These are phyloP conservation scores for Zygnema cylindricum DNA, from an alignment of 139 green algal genomes.

Conservation along the genomic window DNA sequence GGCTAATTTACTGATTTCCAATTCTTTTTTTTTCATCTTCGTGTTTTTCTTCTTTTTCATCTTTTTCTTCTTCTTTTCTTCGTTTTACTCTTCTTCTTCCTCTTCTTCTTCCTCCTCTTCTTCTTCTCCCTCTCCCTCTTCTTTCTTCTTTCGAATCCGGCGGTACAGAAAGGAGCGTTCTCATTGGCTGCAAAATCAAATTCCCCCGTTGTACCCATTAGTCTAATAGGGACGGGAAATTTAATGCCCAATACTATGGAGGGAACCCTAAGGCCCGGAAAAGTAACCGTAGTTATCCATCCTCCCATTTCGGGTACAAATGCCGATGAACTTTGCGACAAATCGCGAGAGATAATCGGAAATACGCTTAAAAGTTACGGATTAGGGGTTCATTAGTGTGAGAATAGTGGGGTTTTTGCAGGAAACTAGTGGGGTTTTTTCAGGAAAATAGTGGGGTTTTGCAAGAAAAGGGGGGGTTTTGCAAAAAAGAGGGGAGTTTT, in stretches of 20 bases:
- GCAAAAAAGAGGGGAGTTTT: too few species aligned
- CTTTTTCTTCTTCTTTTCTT: not conserved
- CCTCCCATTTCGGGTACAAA: slow-evolving; percentile 66
- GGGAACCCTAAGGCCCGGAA: slow-evolving; percentile 74
- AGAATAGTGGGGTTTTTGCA: too few species aligned
- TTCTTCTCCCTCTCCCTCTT: not conserved
- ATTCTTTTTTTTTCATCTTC: too few species aligned
- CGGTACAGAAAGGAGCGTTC: slow-evolving; percentile 88
- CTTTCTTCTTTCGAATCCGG: not conserved
- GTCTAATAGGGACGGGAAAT: slow-evolving; percentile 81
- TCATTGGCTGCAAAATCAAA: slow-evolving; percentile 88
- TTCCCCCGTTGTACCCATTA: slow-evolving; percentile 79
- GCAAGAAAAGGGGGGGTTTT: too few species aligned
- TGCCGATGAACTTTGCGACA: slow-evolving; percentile 58
- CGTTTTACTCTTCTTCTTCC: not conserved
- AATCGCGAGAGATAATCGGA: slow-evolving; percentile 52
- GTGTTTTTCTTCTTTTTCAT: not conserved
- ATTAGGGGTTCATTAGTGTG: slow-evolving; percentile 31
- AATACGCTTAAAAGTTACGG: slow-evolving; percentile 20
- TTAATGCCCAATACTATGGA: slow-evolving; percentile 89
- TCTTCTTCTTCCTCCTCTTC: not conserved
- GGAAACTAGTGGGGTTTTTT: too few species aligned
- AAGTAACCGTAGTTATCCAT: slow-evolving; percentile 83
- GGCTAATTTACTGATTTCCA: too few species aligned
- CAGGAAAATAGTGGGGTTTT: too few species aligned